Evolutionary conservation across 768 basidiomycete species (phyloP), one percentile per base, ranked within the genome.

Genomic region (Kwoniella mangroviensis): DNA sequence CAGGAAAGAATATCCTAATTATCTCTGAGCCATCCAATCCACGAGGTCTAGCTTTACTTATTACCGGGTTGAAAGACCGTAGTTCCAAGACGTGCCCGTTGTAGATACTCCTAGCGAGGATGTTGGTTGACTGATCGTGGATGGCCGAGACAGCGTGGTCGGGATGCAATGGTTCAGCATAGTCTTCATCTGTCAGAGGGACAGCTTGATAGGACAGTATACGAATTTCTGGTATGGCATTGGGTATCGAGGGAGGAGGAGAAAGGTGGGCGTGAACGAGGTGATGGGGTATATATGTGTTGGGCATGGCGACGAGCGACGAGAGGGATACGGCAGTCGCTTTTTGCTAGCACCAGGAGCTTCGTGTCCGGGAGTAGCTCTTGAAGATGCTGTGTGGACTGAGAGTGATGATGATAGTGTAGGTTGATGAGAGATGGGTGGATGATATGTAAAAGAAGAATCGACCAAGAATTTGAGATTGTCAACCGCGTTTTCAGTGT

Each of bases 81-180:
- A 82, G 72, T 58, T 82, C 81, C 24, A 82, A 71, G 12, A 68
- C 72, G 54, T 77, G 73, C 19, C 76, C 79, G 63, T 82, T 81
- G 40, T 75, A 70, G 54, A 81, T 73, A 19, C 71, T 55, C 57
- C 81, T 65, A 21, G 76, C 77, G 13, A 80, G 67, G 40, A 78
- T 68, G 13, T 73, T 69, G 52, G 71, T 71, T 2, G 68, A 55
- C 24, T 73, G 64, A 45, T 77, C 66, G 24, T 74, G 67, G 17
- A 73, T 58, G 15, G 67, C 67, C 2, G 79, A 82, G 1, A 73
- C 56, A 19, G 81, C 81, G 34, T 81, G 81, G 59, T 80, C 79
- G 9, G 78, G 78, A 60, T 78, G 77, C 2, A 76, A 70, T 19
- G 79, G 79, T 13, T 55, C 43, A 5, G 68, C 52, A 45, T 57